Conservation (phyloP, 2,329 filamentous ascomycete genomes). For the Fusarium dimerum region DNA sequence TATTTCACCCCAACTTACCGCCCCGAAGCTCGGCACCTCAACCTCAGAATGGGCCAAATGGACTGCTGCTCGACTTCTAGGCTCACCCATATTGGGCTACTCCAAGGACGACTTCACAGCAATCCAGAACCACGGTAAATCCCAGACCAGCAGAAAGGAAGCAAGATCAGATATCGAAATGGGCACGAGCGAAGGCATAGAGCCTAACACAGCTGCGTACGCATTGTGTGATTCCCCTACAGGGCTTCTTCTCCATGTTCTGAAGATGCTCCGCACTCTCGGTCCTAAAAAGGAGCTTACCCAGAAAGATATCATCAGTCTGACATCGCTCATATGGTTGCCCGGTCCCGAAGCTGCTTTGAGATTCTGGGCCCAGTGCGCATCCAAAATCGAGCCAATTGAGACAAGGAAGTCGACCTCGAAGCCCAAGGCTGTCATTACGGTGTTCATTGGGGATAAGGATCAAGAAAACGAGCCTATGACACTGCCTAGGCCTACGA, state of each 20-base stretch:
- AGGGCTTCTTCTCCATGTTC: conserved; percentile 56
- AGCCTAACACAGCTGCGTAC: conserved; percentile 59
- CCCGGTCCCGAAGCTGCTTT: conserved; percentile 64
- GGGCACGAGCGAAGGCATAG: conserved; percentile 27
- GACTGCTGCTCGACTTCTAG: conserved; percentile 52
- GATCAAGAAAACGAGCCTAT: conserved; percentile 15
- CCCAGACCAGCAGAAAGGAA: neutral
- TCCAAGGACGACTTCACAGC: conserved; percentile 50
- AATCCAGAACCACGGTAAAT: conserved; percentile 30
- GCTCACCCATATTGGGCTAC: conserved; percentile 57
- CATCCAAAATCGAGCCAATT: conserved; percentile 34
- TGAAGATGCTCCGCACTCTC: conserved; percentile 47
- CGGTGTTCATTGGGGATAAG: conserved; percentile 46
- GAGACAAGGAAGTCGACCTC: conserved; percentile 20
- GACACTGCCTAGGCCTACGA: conserved; percentile 24
- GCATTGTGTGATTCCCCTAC: conserved; percentile 63
- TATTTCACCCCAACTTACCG: conserved; percentile 55
- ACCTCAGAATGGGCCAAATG: conserved; percentile 57
- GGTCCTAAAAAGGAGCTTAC: conserved; percentile 45
- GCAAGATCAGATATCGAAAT: neutral
- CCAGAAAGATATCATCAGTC: conserved; percentile 57
- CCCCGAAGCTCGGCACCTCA: conserved; percentile 47
- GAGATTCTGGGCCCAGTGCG: conserved; percentile 54
- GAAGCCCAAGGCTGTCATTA: conserved; percentile 47
- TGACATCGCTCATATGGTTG: conserved; percentile 65